Evolutionary conservation across 148 eudicot species (phyloP).

Genomic region (Salicornia ramosissima): DNA sequence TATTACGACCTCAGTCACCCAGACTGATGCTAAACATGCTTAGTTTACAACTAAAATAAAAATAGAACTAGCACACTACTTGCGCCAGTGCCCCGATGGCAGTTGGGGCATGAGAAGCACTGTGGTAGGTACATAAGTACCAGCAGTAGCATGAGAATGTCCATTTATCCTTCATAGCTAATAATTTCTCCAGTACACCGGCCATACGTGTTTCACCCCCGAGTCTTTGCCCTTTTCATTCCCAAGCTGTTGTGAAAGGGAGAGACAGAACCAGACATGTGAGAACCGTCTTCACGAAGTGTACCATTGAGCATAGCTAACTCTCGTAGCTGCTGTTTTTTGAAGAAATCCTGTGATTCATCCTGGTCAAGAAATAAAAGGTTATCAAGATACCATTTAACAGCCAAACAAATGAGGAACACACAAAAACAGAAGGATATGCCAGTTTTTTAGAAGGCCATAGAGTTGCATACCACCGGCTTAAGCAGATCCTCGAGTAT

Average conservation of each 20-base stretch:
- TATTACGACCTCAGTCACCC: slow-evolving; percentile 21
- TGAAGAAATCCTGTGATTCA: slow-evolving; percentile 88
- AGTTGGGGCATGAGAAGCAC: slow-evolving; percentile 21
- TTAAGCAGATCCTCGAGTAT: slow-evolving; percentile 94
- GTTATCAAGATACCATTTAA: background rate
- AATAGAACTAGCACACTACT: slow-evolving; percentile 20
- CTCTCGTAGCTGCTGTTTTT: slow-evolving; percentile 92
- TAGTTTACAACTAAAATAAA: slow-evolving; percentile 21
- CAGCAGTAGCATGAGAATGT: slow-evolving; percentile 18
- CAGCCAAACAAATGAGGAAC: background rate
- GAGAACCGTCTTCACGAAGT: slow-evolving; percentile 74
- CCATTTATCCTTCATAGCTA: slow-evolving; percentile 19
- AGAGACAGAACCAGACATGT: slow-evolving; percentile 91
- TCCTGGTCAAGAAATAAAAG: slow-evolving; percentile 41
- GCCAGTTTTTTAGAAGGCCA: background rate
- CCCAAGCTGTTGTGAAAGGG: slow-evolving; percentile 92
- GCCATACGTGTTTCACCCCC: slow-evolving; percentile 34
- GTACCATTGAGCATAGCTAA: slow-evolving; percentile 91
- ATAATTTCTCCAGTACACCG: slow-evolving; percentile 14
- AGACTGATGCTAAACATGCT: slow-evolving; percentile 20
- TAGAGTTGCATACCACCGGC: slow-evolving; percentile 64
- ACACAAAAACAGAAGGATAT: background rate
- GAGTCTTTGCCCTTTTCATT: slow-evolving; percentile 93
- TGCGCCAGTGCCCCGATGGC: slow-evolving; percentile 32
- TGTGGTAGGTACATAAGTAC: slow-evolving; percentile 26